Percentiles rank a stretch among this genome's conserved stretches.
Evolutionary conservation across 495 filamentous ascomycete genomes (phyloP).

Genomic region (Schizothecium vesticola): DNA sequence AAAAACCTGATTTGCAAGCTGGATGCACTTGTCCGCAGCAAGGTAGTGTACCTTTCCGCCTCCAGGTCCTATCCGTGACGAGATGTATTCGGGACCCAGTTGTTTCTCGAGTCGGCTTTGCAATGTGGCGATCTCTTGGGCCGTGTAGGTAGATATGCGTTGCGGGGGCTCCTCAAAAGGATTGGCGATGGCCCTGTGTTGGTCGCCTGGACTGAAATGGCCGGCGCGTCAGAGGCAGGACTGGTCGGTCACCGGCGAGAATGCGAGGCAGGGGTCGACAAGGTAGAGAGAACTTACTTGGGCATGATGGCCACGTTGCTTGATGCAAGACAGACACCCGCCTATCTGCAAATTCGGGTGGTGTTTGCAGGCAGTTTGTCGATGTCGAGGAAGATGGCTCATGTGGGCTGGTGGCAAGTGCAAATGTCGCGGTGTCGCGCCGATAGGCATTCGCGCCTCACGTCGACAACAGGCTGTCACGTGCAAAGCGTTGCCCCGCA

Average conservation of each 20-base stretch:
- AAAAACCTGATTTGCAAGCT: conserved; percentile 94
- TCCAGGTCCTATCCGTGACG: conserved; percentile 68
- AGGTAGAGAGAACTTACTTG: conserved; percentile 35
- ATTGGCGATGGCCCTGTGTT: conserved; percentile 60
- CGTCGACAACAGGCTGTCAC: conserved; percentile 23
- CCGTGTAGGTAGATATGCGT: conserved; percentile 72
- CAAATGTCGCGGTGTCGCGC: not conserved
- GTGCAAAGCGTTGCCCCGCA: conserved; percentile 11
- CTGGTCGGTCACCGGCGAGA: not conserved
- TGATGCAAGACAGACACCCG: not conserved
- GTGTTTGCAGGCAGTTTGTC: not conserved
- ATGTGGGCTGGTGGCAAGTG: not conserved
- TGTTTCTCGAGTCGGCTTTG: conserved; percentile 84
- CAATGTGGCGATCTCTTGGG: conserved; percentile 82
- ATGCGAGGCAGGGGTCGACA: not conserved
- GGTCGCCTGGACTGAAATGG: conserved; percentile 67
- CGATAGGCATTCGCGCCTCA: not conserved
- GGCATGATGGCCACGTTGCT: conserved; percentile 29
- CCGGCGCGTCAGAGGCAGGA: conserved; percentile 20
- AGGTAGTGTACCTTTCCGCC: conserved; percentile 88
- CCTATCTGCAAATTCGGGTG: not conserved
- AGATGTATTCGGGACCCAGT: conserved; percentile 95
- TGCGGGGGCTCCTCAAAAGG: conserved; percentile 70
- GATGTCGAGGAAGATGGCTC: not conserved
- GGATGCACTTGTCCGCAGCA: conserved; percentile 87